These are phyloP conservation scores for Coelastrella sp. DNA, from an alignment of 139 green algal species.

Conservation along the genomic window DNA sequence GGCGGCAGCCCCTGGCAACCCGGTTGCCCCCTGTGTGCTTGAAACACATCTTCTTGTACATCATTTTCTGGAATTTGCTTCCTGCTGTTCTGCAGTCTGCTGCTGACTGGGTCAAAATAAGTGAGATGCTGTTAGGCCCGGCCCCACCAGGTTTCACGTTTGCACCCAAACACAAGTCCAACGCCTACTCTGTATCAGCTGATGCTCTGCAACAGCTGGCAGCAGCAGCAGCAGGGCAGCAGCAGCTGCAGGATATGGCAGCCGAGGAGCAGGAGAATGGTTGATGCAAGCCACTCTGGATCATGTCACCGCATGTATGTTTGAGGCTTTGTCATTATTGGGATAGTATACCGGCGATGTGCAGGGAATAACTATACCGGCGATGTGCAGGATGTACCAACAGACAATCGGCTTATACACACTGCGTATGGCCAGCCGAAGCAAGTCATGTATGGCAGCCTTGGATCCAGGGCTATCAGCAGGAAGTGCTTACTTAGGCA, in stretches of 20 bases:
- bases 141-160: constrained; percentile 83
- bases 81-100: neutral
- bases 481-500: no score
- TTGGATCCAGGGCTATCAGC: no score
- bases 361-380: no score
- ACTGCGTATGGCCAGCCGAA: no score
- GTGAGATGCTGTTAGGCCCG: constrained; percentile 94
- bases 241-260: neutral
- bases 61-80: no score
- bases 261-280: constrained; percentile 36
- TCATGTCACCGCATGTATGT: neutral
- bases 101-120: constrained; percentile 86
- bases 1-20: no score
- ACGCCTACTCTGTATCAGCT: constrained; percentile 51
- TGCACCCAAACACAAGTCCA: constrained; percentile 92
- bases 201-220: neutral
- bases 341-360: no score
- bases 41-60: no score
- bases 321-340: neutral
- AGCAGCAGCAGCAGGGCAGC: neutral
- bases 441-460: no score
- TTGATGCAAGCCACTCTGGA: neutral
- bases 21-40: no score
- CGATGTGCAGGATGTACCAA: no score
- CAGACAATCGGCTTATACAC: no score